Base-by-base conservation (phyloP, 208 protist genomes). In the Crithidia expoeki region DNA sequence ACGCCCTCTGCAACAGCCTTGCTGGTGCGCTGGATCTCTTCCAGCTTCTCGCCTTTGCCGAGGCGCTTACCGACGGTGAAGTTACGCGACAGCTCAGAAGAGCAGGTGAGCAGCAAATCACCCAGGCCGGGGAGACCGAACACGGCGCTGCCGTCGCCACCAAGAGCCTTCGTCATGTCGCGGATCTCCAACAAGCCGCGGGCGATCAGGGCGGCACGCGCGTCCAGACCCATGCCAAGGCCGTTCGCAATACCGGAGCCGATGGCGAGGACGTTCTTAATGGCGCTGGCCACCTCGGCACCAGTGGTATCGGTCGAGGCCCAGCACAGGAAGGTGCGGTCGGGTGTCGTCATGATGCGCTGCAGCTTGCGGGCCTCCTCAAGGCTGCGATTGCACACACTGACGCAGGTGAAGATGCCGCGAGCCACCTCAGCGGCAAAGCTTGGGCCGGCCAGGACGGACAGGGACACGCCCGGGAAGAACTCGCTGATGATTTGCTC, bases 241-340 rank as follows among this genome's bases (percentile, higher is more conserved):
- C 89, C 91, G 40, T 63, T 79, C 30, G 83, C 52, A 23, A 88
- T 67, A 47, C 91, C 93, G 25, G 91, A 94, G 44, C 84, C 89
- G 74, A 95, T 96, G 61, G 88, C 89, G 52, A 97, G 74, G 25
- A 98, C 92, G 80, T 97, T 97, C 80, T 96, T 96, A 32, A 97
- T 56, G n/a, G 94, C 91, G 72, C 92, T 94, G 52, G 88, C 80
- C 28, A 97, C 83, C 80, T 98, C 93, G 46, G 86, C 93, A 21
- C 94, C 94, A 40, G 94, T 71, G 17, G 75, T 82, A 72, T 98
- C 94, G 51, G 85, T 89, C 12, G 84, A 83, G 32, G 90, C 79
- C 73, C 88, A 97, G 72, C 86, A 91, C 46, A 90, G 78, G 71
- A 98, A 97, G 53, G 71, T 73, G 53, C 68, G 77, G 66, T 94